Evolutionary conservation across 441 rosid genomes (phyloP), one percentile per base, ranked within the genome.

Genomic region (Euphorbia celastroides): DNA sequence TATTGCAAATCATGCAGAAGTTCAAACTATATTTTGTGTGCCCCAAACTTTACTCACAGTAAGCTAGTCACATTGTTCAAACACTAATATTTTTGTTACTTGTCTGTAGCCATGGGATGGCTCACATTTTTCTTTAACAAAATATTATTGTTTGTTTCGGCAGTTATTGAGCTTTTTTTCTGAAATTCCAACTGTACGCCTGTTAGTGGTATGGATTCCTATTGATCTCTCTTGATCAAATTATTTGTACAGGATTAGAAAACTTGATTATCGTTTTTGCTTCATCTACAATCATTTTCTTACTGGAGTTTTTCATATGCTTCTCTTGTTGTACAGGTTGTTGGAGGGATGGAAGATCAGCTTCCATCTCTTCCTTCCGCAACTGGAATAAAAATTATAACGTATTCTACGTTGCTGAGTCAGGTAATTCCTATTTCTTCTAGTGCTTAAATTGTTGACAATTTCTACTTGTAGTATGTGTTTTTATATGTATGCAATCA

Each of bases 21-120:
- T 90, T 32, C 89, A 84, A 73, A 93, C 97, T 64, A 80, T 95
- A 77, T 95, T 95, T 75, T 95, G 98, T 79, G 92, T 95, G 63
- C 86, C 95, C 13, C 82, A 87, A 76, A 92, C 98, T 5, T 78
- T 95, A 77, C 82, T 72, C 68, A 74, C 82, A 52, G 99, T 95
- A 70, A 83, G 96, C 74, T n/a, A 2, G 12, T 7, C 2, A 7
- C 42, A 36, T 36, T 36, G 42, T 13, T 36, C 42, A 36, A 2
- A 36, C 7, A 36, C 42, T 7, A 36, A 36, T 13, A n/a, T 1
- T 36, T 36, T 36, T 36, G 42, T 36, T 36, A 36, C 42, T 36
- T 36, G n/a, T n/a, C n/a, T n/a, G 42, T 36, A 1, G 42, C 2
- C 7, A 36, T 36, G 42, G n/a, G 42, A 36, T 36, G 42, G 7